Evolutionary conservation across 2,329 filamentous ascomycete species (phyloP), one percentile per base, ranked within the genome.

Genomic region (Monilinia vaccinii-corymbosi): DNA sequence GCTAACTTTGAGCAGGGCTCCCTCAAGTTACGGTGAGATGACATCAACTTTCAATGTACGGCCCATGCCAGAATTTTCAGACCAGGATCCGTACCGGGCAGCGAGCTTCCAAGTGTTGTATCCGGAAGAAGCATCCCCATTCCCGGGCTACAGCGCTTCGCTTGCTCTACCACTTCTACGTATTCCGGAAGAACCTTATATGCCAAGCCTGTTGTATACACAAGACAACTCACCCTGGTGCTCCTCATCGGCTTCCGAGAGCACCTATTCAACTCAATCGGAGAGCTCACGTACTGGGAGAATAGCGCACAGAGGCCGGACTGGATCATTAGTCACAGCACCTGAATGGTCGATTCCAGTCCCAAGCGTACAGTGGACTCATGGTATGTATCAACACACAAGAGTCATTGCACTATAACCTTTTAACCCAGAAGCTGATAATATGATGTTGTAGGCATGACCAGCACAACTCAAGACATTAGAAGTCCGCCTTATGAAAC

Each of bases 241-340:
- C 58, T 70, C 69, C 58, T 70, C 69, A 25, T 71, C 69, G 5
- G 68, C 68, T 48, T 71, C 69, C 57, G 67, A 69, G 44, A 71
- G 69, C 55, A 68, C 64, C 28, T 69, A 66, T 58, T 71, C 69
- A 10, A 69, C 65, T n/a, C 68, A 68, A 40, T 70, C 69, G 14
- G 68, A 70, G 42, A 62, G 63, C 40, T 67, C 69, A 56, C 64
- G 65, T 42, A 65, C 56, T 18, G 63, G 62, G 13, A 23, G 63
- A 62, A 11, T 66, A 63, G 62, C 48, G 49, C 53, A 57, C 14
- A 63, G 69, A 62, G 67, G 61, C 46, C 64, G 67, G 38, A 68
- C 69, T 10, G 62, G 59, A 16, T 71, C 69, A 11, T 55, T 66
- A 28, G 64, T 62, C 11, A 66, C 63, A 8, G 56, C 63, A 23